A percentile compares a stretch with the other conserved stretches of the same genome.
phyloP scores from a whole-genome alignment of 306 rosid species.

The Echinosophora koreensis region DNA sequence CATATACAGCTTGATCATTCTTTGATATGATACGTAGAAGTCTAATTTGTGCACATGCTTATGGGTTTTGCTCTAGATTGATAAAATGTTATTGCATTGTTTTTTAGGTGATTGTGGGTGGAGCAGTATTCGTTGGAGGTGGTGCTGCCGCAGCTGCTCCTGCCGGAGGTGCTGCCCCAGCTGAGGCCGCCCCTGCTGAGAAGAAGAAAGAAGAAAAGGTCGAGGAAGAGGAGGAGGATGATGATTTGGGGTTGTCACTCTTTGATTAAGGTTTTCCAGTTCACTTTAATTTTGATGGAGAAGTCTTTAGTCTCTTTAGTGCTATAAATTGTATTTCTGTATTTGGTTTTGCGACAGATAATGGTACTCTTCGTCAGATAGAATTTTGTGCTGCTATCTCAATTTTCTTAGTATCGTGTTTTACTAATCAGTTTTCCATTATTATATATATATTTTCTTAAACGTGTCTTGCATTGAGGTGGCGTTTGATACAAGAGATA shows the following conservation, averaged over 20 bases:
- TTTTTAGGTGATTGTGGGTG: slow-evolving; percentile 76
- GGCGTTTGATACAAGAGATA: too few relatives aligned
- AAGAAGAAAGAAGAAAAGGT: slow-evolving; percentile 63
- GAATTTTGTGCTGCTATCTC: slow-evolving; percentile 36
- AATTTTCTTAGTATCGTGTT: slow-evolving; percentile 8
- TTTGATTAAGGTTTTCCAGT: slow-evolving; percentile 68
- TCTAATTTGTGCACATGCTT: not conserved
- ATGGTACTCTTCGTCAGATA: slow-evolving; percentile 22
- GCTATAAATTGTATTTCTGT: slow-evolving; percentile 48
- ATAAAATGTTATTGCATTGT: not conserved
- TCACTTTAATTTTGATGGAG: slow-evolving; percentile 36
- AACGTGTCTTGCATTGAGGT: too few relatives aligned
- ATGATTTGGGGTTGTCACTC: slow-evolving; percentile 83
- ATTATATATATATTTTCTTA: too few relatives aligned
- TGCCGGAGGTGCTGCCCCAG: slow-evolving; percentile 64
- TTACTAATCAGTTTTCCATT: not conserved
- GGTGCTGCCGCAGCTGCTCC: slow-evolving; percentile 61
- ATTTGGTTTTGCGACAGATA: slow-evolving; percentile 47
- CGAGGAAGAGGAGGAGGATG: slow-evolving; percentile 89
- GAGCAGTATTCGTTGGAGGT: slow-evolving; percentile 65
- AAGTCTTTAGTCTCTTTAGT: slow-evolving; percentile 2
- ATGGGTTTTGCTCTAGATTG: not conserved
- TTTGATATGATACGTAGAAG: not conserved
- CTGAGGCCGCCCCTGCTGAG: slow-evolving; percentile 58
- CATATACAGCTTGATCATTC: not conserved